Conservation (phyloP, 805 yeast species). For the Saccharomyces eubayanus region DNA sequence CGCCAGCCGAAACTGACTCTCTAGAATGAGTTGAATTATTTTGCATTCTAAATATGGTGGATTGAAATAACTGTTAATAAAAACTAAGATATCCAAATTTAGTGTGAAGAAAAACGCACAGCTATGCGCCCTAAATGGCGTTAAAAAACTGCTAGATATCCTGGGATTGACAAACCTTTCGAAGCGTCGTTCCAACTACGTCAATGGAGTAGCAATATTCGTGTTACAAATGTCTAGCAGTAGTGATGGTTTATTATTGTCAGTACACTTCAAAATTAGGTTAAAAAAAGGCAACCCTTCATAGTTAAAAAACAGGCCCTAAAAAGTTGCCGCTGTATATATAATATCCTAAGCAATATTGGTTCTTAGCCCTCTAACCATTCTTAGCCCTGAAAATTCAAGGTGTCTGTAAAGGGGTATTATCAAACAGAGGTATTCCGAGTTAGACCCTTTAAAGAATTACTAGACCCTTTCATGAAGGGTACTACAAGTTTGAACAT, state of each 20-base stretch:
- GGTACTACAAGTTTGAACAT: neutral
- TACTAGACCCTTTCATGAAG: neutral
- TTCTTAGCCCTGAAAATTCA: neutral
- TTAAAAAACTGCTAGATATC: neutral
- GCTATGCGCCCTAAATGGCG: neutral
- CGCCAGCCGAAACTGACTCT: slow-evolving; percentile 1
- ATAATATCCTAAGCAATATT: neutral
- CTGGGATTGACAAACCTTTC: neutral
- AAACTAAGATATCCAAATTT: neutral
- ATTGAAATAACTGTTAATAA: neutral
- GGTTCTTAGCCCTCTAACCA: neutral
- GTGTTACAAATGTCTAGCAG: no score
- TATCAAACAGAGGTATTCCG: neutral
- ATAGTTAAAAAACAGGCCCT: neutral
- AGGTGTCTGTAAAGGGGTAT: slow-evolving; percentile 4
- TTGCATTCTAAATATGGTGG: slow-evolving; percentile 1
- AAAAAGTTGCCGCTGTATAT: neutral
- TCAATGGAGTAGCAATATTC: no score
- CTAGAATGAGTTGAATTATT: neutral
- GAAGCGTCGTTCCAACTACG: neutral
- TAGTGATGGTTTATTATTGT: neutral
- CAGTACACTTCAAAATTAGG: neutral
- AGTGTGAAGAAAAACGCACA: no score
- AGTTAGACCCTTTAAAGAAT: neutral
- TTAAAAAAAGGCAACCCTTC: neutral